A percentile compares a stretch with the other conserved stretches of the same genome.
These are phyloP conservation scores for Ustilago esculenta DNA, from an alignment of 1,284 basidiomycete genomes.

Conservation along the genomic window DNA sequence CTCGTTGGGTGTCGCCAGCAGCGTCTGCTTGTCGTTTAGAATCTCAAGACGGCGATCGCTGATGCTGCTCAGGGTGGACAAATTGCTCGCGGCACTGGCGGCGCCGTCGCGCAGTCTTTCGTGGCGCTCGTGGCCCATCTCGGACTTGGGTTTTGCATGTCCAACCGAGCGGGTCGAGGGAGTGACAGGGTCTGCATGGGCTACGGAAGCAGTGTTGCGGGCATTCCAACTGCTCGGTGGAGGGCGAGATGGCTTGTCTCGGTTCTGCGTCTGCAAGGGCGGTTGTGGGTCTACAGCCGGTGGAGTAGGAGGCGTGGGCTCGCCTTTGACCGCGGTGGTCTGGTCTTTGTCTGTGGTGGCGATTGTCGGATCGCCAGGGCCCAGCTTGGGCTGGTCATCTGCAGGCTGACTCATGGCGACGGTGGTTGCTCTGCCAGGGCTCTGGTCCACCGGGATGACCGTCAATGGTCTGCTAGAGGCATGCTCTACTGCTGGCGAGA, in stretches of 20 bases:
- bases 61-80: conserved; percentile 34
- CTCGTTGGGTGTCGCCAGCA: conserved; percentile 22
- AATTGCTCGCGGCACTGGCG: conserved; percentile 13
- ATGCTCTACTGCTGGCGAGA: not conserved
- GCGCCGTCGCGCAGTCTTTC: conserved; percentile 11
- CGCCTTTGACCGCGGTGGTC: too few species aligned
- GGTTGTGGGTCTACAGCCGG: too few species aligned
- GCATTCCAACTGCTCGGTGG: conserved; percentile 23
- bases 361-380: too few species aligned
- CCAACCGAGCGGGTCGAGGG: too few species aligned
- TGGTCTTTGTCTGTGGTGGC: too few species aligned
- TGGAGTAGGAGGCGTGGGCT: too few species aligned
- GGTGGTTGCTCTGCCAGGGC: conserved; percentile 1
- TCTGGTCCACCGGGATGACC: not conserved
- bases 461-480: not conserved
- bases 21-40: conserved; percentile 33
- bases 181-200: not conserved
- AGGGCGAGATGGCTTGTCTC: conserved; percentile 6
- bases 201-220: not conserved
- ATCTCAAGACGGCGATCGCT: conserved; percentile 45
- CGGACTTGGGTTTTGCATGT: too few species aligned
- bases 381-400: too few species aligned
- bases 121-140: conserved; percentile 2
- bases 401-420: not conserved
- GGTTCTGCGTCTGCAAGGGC: too few species aligned